Conservation (phyloP, 2,329 filamentous ascomycete genomes). For the Cryphonectria parasitica region DNA sequence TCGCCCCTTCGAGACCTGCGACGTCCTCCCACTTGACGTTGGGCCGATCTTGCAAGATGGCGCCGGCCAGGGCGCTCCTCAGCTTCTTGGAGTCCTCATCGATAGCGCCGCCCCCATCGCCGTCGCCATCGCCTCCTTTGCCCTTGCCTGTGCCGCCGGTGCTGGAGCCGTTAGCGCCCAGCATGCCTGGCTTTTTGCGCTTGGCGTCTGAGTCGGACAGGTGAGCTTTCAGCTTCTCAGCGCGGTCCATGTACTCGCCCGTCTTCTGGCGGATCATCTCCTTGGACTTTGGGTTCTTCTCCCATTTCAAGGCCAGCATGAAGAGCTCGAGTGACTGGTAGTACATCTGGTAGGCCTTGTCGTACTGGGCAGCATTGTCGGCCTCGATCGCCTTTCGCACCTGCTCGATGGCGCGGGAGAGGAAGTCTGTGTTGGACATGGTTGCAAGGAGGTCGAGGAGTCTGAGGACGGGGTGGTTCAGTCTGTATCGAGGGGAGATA, state of each 20-base stretch:
- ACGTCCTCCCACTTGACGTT: conserved; percentile 99
- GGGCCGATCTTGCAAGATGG: conserved; percentile 92
- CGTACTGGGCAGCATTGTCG: conserved; percentile 94
- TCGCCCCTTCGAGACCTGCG: conserved; percentile 88
- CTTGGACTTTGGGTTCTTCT: conserved; percentile 97
- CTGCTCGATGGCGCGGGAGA: conserved; percentile 92
- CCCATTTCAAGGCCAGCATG: conserved; percentile 99
- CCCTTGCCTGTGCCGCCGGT: conserved; percentile 65
- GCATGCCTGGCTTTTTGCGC: conserved; percentile 70
- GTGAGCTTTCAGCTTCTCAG: conserved; percentile 96
- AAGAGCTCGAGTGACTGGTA: conserved; percentile 96
- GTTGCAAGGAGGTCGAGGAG: conserved; percentile 36
- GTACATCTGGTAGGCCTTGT: conserved; percentile 95
- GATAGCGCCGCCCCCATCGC: conserved; percentile 58
- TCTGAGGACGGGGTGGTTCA: background rate
- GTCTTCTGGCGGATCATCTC: conserved; percentile 97
- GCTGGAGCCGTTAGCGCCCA: conserved; percentile 72
- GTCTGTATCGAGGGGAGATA: background rate
- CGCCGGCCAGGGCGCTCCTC: conserved; percentile 84
- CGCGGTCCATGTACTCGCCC: conserved; percentile 96
- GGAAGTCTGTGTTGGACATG: conserved; percentile 97
- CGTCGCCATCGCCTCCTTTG: conserved; percentile 52
- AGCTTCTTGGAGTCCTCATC: conserved; percentile 97
- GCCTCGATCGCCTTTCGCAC: conserved; percentile 98
- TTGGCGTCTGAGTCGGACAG: conserved; percentile 74